Evolutionary conservation across 352 stramenopile genomes (phyloP).

Genomic region (Pelagophyceae sp.): DNA sequence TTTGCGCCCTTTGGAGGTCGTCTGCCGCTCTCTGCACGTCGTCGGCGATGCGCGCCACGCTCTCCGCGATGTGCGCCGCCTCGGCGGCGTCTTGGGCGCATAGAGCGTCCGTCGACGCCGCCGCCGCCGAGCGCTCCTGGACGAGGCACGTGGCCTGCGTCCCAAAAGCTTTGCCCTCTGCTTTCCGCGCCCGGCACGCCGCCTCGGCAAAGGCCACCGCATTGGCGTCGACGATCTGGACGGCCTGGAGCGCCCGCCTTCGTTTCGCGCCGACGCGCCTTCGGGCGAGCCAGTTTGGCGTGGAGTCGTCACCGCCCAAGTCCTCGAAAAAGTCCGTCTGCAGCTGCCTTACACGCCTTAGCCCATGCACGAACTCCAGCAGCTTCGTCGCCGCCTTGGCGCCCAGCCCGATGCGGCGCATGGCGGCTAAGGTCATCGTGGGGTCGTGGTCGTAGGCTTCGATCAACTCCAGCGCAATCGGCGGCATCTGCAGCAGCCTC

Average conservation of each 20-base stretch:
- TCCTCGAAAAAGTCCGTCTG: slow-evolving; percentile 29
- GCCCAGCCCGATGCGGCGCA: slow-evolving; percentile 11
- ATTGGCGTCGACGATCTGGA: not conserved
- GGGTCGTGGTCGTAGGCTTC: slow-evolving; percentile 23
- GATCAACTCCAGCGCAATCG: slow-evolving; percentile 15
- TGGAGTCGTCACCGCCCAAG: slow-evolving; percentile 20
- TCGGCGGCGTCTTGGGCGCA: slow-evolving; percentile 22
- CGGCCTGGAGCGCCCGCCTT: not conserved
- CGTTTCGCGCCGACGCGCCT: not conserved
- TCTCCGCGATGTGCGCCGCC: slow-evolving; percentile 1
- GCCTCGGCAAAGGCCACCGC: slow-evolving; percentile 18
- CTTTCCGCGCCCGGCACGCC: slow-evolving; percentile 17
- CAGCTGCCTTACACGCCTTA: slow-evolving; percentile 21
- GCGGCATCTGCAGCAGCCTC: slow-evolving; percentile 18
- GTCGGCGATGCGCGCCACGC: slow-evolving; percentile 5
- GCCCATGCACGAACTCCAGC: not conserved
- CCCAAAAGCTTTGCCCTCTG: slow-evolving; percentile 6
- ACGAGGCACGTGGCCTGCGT: slow-evolving; percentile 11
- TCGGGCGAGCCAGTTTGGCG: slow-evolving; percentile 14
- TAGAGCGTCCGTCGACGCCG: slow-evolving; percentile 10
- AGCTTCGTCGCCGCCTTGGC: slow-evolving; percentile 22
- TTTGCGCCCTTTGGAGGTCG: too few relatives aligned
- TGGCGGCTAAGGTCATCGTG: slow-evolving; percentile 23
- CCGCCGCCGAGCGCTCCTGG: slow-evolving; percentile 7
- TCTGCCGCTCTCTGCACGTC: not conserved